These are phyloP conservation scores for Physcomitrium patens DNA, from an alignment of 225 moss, liverwort and hornwort genomes.

Conservation along the genomic window DNA sequence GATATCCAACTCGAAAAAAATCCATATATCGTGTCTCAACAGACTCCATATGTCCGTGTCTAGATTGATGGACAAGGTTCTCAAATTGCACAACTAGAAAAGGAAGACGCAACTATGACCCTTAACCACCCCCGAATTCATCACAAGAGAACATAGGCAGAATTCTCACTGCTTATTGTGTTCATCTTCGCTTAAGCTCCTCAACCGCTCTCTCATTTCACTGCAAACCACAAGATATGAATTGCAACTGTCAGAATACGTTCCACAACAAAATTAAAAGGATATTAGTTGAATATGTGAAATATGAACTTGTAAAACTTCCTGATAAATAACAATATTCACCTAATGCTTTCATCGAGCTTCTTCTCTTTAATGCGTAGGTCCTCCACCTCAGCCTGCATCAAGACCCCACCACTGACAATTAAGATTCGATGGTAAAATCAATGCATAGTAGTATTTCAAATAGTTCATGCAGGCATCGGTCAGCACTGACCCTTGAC, in stretches of 20 bases:
- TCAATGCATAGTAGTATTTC: neutral
- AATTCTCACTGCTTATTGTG: conserved; percentile 70
- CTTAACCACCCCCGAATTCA: neutral
- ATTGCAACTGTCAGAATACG: neutral
- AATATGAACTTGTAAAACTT: neutral
- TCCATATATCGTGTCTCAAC: neutral
- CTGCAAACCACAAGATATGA: conserved; percentile 28
- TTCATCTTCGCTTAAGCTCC: conserved; percentile 70
- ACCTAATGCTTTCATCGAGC: conserved; percentile 79
- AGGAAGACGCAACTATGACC: neutral
- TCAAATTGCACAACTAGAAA: neutral
- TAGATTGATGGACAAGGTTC: neutral
- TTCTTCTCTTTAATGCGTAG: conserved; percentile 61
- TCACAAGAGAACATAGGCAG: neutral
- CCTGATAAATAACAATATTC: neutral
- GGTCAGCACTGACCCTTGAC: neutral
- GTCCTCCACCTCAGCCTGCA: conserved; percentile 76
- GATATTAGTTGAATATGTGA: neutral
- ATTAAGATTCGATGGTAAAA: neutral
- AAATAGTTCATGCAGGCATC: neutral
- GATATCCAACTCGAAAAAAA: neutral
- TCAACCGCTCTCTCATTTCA: conserved; percentile 74
- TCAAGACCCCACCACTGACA: neutral
- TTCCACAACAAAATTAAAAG: neutral
- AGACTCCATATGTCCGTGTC: no score